phyloP scores from a whole-genome alignment of 495 filamentous ascomycete genomes.

The Penicillium bovifimosum region DNA sequence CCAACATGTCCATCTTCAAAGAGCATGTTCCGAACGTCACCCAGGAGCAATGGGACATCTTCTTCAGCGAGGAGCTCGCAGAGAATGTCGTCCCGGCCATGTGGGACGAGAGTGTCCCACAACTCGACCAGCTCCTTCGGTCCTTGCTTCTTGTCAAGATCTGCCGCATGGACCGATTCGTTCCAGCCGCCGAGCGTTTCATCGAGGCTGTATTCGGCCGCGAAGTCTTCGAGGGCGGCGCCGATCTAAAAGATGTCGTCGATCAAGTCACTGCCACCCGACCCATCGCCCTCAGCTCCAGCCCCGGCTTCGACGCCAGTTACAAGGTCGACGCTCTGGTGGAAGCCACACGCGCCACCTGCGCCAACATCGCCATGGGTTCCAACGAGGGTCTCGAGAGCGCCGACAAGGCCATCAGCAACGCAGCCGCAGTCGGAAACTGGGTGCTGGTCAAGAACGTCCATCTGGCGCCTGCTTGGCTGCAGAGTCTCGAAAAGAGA shows the following conservation, averaged over 20 bases:
- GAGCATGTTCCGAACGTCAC: constrained; percentile 57
- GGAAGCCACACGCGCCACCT: constrained; percentile 70
- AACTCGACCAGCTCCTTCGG: constrained; percentile 71
- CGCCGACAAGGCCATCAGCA: constrained; percentile 91
- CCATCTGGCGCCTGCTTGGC: constrained; percentile 90
- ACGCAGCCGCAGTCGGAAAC: constrained; percentile 83
- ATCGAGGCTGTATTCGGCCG: constrained; percentile 85
- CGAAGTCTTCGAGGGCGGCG: constrained; percentile 69
- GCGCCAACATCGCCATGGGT: constrained; percentile 98
- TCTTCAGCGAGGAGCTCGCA: constrained; percentile 79
- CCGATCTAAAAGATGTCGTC: constrained; percentile 80
- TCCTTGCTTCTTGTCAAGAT: constrained; percentile 86
- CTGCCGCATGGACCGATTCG: constrained; percentile 91
- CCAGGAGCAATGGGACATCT: constrained; percentile 67
- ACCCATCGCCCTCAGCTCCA: constrained; percentile 87
- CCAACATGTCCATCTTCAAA: constrained; percentile 68
- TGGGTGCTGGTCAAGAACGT: constrained; percentile 99
- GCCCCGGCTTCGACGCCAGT: constrained; percentile 93
- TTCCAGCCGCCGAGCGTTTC: constrained; percentile 86
- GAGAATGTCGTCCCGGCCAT: constrained; percentile 78
- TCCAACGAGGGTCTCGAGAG: constrained; percentile 88
- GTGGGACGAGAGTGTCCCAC: constrained; percentile 61
- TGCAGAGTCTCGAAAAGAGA: constrained; percentile 94
- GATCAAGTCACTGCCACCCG: constrained; percentile 76
- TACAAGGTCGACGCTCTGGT: constrained; percentile 98